A percentile compares a stretch with the other conserved stretches of the same genome.
Evolutionary conservation across 2,329 filamentous ascomycete genomes (phyloP).

Genomic region (Colletotrichum horii): DNA sequence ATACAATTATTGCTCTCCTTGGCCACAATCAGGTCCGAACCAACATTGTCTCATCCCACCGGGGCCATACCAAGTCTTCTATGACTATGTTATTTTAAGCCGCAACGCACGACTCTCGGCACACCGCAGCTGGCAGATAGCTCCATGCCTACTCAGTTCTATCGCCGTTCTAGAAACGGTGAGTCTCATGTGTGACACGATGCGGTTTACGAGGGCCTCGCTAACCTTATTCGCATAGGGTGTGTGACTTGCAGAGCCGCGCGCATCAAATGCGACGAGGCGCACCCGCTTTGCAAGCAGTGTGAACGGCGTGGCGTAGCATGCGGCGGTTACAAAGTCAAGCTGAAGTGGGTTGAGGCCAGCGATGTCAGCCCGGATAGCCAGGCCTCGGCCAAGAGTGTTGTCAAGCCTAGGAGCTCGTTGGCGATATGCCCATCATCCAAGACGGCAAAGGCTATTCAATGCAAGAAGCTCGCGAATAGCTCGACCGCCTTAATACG

Average conservation of each 20-base stretch:
- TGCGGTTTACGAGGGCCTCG: neutral
- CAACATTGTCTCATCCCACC: neutral
- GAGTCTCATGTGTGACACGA: neutral
- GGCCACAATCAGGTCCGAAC: neutral
- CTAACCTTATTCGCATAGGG: neutral
- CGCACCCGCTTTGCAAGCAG: neutral
- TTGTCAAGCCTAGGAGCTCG: neutral
- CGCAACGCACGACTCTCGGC: neutral
- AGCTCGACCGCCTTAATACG: neutral
- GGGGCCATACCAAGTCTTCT: neutral
- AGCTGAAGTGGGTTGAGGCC: slow-evolving; percentile 11
- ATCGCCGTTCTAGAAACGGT: slow-evolving; percentile 12
- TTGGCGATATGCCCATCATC: neutral
- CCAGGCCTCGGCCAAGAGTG: neutral
- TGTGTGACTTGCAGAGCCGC: neutral
- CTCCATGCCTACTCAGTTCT: neutral
- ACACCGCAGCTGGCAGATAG: neutral
- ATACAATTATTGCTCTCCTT: neutral
- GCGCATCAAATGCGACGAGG: slow-evolving; percentile 9
- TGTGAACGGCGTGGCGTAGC: neutral
- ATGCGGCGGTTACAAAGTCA: slow-evolving; percentile 1
- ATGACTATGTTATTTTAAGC: neutral
- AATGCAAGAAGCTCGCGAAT: neutral
- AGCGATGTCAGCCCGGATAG: neutral
- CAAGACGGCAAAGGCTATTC: neutral